A percentile compares a stretch with the other conserved stretches of the same genome.
Conservation (phyloP, 2,329 filamentous ascomycete species). For the Cercospora janseana region DNA sequence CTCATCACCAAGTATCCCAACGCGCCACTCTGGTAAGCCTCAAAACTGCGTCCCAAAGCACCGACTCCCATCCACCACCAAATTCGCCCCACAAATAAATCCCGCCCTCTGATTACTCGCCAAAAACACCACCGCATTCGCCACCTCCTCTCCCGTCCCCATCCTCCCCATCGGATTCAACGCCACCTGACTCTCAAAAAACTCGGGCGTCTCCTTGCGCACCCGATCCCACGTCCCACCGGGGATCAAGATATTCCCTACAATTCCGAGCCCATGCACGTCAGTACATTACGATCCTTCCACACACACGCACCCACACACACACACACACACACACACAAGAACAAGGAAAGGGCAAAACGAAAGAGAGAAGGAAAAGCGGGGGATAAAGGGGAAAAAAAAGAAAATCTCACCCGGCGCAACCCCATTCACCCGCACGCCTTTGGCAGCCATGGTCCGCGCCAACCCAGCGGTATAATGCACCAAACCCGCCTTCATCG, state of each 20-base stretch:
- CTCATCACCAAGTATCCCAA: too few species aligned
- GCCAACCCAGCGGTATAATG: constrained; percentile 41
- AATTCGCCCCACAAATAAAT: constrained; percentile 35
- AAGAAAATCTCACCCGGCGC: too few species aligned
- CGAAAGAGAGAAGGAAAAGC: too few species aligned
- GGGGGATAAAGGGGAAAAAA: too few species aligned
- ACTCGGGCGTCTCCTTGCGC: constrained; percentile 34
- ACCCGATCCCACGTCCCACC: constrained; percentile 41
- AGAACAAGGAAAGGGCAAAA: too few species aligned
- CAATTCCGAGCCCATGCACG: too few species aligned
- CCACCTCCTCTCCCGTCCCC: constrained; percentile 53
- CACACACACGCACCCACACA: too few species aligned
- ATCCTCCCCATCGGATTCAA: constrained; percentile 46
- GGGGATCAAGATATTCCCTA: constrained; percentile 42
- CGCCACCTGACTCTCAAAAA: constrained; percentile 33
- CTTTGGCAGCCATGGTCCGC: constrained; percentile 37
- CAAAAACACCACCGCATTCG: constrained; percentile 48
- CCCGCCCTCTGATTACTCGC: constrained; percentile 31
- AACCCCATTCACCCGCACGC: constrained; percentile 40
- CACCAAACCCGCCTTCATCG: constrained; percentile 39
- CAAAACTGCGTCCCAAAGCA: constrained; percentile 34
- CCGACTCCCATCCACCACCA: constrained; percentile 35
- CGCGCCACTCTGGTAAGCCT: too few species aligned
- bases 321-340: too few species aligned
- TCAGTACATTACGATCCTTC: too few species aligned